Evolutionary conservation across 1,284 basidiomycete genomes (phyloP), one percentile per base, ranked within the genome.

Genomic region (Hymenochaete sp.): DNA sequence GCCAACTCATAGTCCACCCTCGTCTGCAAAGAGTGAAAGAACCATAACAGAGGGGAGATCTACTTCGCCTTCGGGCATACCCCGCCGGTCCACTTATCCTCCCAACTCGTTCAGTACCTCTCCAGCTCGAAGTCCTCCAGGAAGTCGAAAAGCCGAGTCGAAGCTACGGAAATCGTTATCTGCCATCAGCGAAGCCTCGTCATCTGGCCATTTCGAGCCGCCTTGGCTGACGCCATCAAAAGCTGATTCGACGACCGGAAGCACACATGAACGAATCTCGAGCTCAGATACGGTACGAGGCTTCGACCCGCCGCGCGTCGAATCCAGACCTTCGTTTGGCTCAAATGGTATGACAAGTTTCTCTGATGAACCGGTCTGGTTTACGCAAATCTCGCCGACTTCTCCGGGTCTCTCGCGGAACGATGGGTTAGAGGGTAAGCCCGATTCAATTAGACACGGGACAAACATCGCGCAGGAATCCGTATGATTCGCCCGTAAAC

Each of bases 111-210:
- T 40, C 9, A 44, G 37, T 21, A 40, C 47, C 4, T 35, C 47
- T 16, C 38, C 42, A 3, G 28, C 8, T 22, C 44, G 25, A 18
- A 49, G 28, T 16, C 37, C 42, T 3, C n/a, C 35, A 28, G 16
- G 8, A 16, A 10, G 67, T 26, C 72, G 75, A 45, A 80, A 79
- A 60, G 66, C 73, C 10, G 81, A 82, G 54, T 78, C 78, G 10
- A 84, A 81, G 58, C 67, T 84, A 32, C 77, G 79, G 33, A 77
- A 68, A 46, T 73, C 80, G 19, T 65, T 86, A 18, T 62, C 79
- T 32, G 71, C 74, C 13, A 77, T 86, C 25, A 45, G 41, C 35
- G 47, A 49, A 32, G 24, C 38, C 19, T 46, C 45, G 4, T 11
- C 14, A n/a, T 36, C 32, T 36, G 32, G 33, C 7, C 10, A 24